Conservation (phyloP, 2,329 filamentous ascomycete species). For the Trichoderma koningii region DNA sequence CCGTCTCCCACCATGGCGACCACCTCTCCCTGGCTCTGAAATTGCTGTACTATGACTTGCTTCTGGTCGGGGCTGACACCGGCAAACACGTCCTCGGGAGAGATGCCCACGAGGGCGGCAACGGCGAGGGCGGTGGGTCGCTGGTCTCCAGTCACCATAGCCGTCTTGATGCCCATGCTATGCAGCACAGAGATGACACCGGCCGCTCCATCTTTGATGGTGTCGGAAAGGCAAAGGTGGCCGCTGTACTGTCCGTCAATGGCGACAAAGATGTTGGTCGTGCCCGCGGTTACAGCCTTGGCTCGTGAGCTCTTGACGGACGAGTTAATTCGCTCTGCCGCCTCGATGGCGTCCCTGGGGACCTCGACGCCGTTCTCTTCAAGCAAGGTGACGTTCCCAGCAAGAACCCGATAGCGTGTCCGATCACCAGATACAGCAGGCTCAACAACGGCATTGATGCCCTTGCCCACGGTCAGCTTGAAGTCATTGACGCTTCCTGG, state of each 20-base stretch:
- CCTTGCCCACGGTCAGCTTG: constrained; percentile 77
- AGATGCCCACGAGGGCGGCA: constrained; percentile 79
- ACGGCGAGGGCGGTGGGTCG: constrained; percentile 80
- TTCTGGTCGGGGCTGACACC: constrained; percentile 92
- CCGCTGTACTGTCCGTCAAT: constrained; percentile 82
- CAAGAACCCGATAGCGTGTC: constrained; percentile 73
- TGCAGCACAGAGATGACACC: constrained; percentile 80
- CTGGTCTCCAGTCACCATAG: constrained; percentile 94
- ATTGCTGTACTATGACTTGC: constrained; percentile 75
- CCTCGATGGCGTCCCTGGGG: constrained; percentile 63
- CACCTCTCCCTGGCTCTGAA: constrained; percentile 73
- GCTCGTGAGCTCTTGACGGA: constrained; percentile 41
- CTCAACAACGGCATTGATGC: constrained; percentile 80
- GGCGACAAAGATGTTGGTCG: constrained; percentile 88
- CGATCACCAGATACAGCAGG: constrained; percentile 69
- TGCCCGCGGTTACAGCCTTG: constrained; percentile 55
- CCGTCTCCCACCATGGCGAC: constrained; percentile 98
- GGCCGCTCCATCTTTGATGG: constrained; percentile 82
- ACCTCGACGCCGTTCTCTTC: constrained; percentile 68
- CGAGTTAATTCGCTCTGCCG: constrained; percentile 60
- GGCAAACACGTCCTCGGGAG: constrained; percentile 73
- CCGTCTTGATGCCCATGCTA: constrained; percentile 81
- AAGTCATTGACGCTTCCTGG: constrained; percentile 88
- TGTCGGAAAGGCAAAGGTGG: constrained; percentile 81
- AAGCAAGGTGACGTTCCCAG: constrained; percentile 81